These are phyloP conservation scores for Allium sativum DNA, from an alignment of 106 monocot genomes.

Conservation along the genomic window DNA sequence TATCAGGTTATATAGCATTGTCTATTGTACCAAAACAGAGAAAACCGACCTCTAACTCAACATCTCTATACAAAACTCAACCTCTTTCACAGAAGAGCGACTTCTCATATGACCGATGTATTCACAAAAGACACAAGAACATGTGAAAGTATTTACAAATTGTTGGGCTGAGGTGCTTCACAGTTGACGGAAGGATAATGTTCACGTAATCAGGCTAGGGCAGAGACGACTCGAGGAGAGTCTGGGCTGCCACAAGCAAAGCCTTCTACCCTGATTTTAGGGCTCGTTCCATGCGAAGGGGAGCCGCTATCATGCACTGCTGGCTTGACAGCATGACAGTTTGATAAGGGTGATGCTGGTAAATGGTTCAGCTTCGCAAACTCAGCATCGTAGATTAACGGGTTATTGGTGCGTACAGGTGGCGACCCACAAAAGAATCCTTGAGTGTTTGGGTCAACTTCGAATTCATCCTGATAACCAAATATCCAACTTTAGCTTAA, in stretches of 20 bases:
- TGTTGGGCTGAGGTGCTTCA: too few species aligned
- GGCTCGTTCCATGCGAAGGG: constrained; percentile 4
- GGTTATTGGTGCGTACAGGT: constrained; percentile 65
- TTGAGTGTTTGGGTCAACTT: constrained; percentile 22
- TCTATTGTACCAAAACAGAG: too few species aligned
- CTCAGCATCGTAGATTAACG: constrained; percentile 45
- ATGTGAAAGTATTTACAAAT: too few species aligned
- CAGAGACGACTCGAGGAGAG: background rate
- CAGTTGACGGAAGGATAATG: too few species aligned
- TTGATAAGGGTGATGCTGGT: constrained; percentile 5
- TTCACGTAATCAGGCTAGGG: constrained; percentile 7
- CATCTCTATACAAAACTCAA: too few species aligned
- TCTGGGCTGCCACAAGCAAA: constrained; percentile 19
- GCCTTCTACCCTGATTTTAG: constrained; percentile 17
- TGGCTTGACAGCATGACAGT: background rate
- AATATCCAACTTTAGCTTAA: background rate
- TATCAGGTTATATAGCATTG: too few species aligned
- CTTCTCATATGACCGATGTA: too few species aligned
- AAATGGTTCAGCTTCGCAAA: constrained; percentile 32
- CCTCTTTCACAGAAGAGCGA: too few species aligned
- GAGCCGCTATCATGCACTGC: constrained; percentile 5
- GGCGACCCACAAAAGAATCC: constrained; percentile 65
- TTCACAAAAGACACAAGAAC: too few species aligned
- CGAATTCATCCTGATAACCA: constrained; percentile 40
- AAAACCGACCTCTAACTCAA: too few species aligned